Conservation (phyloP, 495 filamentous ascomycete genomes). For the Penicillium daleae region DNA sequence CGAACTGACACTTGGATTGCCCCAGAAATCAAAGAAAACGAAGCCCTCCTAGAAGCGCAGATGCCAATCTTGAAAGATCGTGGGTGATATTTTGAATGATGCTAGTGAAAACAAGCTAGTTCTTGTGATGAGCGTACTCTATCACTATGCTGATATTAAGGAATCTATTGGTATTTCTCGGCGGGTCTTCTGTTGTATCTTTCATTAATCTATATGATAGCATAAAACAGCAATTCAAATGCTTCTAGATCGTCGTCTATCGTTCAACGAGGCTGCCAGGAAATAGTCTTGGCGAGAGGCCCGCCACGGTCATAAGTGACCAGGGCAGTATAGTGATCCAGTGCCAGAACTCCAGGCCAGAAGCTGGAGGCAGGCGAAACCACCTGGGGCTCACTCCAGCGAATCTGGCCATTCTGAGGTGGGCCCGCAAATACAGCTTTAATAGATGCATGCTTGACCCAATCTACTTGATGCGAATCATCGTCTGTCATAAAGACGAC, state of each 20-base stretch:
- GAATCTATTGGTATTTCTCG: neutral
- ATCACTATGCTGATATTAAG: neutral
- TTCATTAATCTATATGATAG: neutral
- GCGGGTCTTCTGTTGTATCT: neutral
- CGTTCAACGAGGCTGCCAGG: conserved; percentile 25
- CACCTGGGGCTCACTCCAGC: conserved; percentile 35
- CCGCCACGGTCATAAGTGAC: conserved; percentile 49
- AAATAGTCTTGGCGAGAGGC: conserved; percentile 40
- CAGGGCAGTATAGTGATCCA: conserved; percentile 42
- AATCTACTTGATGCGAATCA: conserved; percentile 41
- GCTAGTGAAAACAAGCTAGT: too few species aligned
- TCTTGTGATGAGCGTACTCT: neutral
- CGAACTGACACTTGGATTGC: too few species aligned
- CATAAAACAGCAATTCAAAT: neutral
- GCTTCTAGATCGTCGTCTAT: neutral
- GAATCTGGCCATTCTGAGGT: conserved; percentile 41
- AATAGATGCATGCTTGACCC: conserved; percentile 46
- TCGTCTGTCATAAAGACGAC: conserved; percentile 68
- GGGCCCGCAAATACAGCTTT: conserved; percentile 44
- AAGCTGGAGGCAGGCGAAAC: conserved; percentile 41
- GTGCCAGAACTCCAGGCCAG: conserved; percentile 49
- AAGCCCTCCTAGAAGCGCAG: too few species aligned
- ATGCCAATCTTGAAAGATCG: too few species aligned
- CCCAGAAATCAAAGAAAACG: too few species aligned
- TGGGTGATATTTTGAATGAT: too few species aligned